Percentiles rank a stretch among this genome's conserved stretches.
These are phyloP conservation scores for Phytophthora lateralis DNA, from an alignment of 352 stramenopile genomes.

Conservation along the genomic window DNA sequence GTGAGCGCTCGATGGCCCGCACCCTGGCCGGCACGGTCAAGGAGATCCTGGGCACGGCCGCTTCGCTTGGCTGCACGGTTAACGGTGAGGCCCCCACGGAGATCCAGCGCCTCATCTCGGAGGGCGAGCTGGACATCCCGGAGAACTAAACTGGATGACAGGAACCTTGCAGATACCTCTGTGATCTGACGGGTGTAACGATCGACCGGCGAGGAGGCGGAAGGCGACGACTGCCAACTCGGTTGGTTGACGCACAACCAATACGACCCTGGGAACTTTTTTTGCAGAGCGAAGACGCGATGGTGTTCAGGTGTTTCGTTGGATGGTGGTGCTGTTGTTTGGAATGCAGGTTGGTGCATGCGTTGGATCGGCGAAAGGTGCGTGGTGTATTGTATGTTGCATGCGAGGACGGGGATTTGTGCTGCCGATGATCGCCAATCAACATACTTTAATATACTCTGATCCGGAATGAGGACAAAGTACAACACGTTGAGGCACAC, in stretches of 20 bases:
- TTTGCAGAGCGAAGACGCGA: constrained; percentile 38
- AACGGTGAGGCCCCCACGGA: constrained; percentile 97
- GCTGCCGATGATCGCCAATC: constrained; percentile 61
- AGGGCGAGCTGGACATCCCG: constrained; percentile 97
- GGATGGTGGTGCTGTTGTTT: constrained; percentile 7
- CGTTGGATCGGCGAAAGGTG: constrained; percentile 16
- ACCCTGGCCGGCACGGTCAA: constrained; percentile 97
- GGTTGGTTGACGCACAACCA: constrained; percentile 23
- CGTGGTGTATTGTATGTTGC: constrained; percentile 15
- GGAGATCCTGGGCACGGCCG: constrained; percentile 99
- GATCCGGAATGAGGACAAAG: constrained; percentile 69
- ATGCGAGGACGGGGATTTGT: constrained; percentile 24
- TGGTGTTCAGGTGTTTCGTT: constrained; percentile 5
- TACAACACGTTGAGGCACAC: constrained; percentile 54
- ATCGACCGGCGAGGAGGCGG: constrained; percentile 13
- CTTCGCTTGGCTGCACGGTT: constrained; percentile 99
- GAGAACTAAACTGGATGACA: constrained; percentile 88
- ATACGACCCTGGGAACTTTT: constrained; percentile 38
- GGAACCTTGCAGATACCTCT: constrained; percentile 17
- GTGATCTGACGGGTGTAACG: constrained; percentile 12
- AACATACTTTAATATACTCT: constrained; percentile 89
- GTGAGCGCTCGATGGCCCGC: constrained; percentile 97
- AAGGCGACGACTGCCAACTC: constrained; percentile 8
- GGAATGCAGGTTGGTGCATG: constrained; percentile 9
- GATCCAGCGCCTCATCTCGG: constrained; percentile 96